Evolutionary conservation across 345 rosid species (phyloP).

Genomic region (Hypericum androsaemum): DNA sequence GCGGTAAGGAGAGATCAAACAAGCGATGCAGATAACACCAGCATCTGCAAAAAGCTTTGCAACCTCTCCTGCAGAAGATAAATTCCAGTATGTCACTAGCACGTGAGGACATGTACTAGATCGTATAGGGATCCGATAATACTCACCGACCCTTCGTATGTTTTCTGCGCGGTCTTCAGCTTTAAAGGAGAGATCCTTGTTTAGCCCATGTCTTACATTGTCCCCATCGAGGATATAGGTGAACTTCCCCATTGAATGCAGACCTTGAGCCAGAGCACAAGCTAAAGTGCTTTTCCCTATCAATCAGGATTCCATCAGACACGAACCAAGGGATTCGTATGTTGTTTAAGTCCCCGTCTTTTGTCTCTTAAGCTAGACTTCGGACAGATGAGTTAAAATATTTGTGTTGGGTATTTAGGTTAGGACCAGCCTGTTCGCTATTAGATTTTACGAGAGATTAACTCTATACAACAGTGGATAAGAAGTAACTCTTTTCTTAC

Average conservation of each 20-base stretch:
- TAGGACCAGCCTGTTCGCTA: too few species aligned
- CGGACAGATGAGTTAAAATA: too few species aligned
- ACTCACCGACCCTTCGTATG: constrained; percentile 60
- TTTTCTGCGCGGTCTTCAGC: constrained; percentile 68
- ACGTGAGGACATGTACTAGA: background rate
- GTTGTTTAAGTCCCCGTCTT: too few species aligned
- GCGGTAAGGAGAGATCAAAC: constrained; percentile 57
- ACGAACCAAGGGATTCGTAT: too few species aligned
- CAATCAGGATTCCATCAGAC: too few species aligned
- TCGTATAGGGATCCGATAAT: background rate
- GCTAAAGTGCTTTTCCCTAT: constrained; percentile 85
- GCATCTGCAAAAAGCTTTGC: constrained; percentile 84
- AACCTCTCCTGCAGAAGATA: constrained; percentile 51
- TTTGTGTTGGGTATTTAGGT: too few species aligned
- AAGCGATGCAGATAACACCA: constrained; percentile 72
- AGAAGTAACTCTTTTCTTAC: too few species aligned
- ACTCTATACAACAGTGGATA: too few species aligned
- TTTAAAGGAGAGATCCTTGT: constrained; percentile 56
- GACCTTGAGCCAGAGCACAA: constrained; percentile 47
- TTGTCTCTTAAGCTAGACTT: too few species aligned
- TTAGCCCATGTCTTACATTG: constrained; percentile 72
- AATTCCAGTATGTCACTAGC: background rate
- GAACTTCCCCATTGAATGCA: constrained; percentile 57
- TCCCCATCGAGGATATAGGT: constrained; percentile 74
- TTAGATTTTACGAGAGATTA: too few species aligned